Conservation (phyloP, 176 grass and related monocot genomes). For the maize (Zea mays) region Zm-B73-REFERENCE-NAM-5.0 NC_050105.1:6257501-6258000, state of each 20-base stretch:
- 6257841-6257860: slow-evolving; percentile 75
- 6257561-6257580: slow-evolving; percentile 81
- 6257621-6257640: slow-evolving; percentile 10
- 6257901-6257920: slow-evolving; percentile 99
- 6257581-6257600: slow-evolving; percentile 89
- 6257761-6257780: neutral
- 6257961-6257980: slow-evolving; percentile 37
- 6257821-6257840: slow-evolving; percentile 28
- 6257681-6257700: slow-evolving; percentile 93
- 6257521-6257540: slow-evolving; percentile 19
- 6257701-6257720: slow-evolving; percentile 94
- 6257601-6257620: slow-evolving; percentile 74
- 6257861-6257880: slow-evolving; percentile 92
- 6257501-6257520: neutral
- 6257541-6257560: slow-evolving; percentile 66
- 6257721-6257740: slow-evolving; percentile 86
- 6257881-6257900: slow-evolving; percentile 70
- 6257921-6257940: slow-evolving; percentile 82
- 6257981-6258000: slow-evolving; percentile 35
- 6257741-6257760: slow-evolving; percentile 11
- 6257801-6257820: neutral
- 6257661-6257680: slow-evolving; percentile 46
- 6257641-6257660: neutral
- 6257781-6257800: slow-evolving; percentile 13
- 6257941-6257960: slow-evolving; percentile 26